Conservation (phyloP, 768 basidiomycete species). For the Tricholoma bakamatsutake region DNA sequence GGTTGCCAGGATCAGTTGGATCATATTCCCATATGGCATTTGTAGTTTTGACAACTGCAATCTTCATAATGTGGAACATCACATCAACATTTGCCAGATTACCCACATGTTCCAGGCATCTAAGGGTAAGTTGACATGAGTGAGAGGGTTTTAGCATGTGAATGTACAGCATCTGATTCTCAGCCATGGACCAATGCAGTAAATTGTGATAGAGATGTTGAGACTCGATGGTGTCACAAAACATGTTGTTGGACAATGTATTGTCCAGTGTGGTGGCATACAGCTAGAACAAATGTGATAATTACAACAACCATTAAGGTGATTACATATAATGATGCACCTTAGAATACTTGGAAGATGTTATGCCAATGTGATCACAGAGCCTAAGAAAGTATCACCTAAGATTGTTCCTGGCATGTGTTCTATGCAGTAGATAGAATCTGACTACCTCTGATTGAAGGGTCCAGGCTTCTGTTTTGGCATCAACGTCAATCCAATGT, state of each 20-base stretch:
- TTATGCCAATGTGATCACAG: conserved; percentile 10
- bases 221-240: conserved; percentile 11
- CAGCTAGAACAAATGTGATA: conserved; percentile 12
- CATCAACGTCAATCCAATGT: no score
- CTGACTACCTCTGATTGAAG: conserved; percentile 17
- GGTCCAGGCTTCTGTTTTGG: conserved; percentile 14
- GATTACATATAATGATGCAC: conserved; percentile 9
- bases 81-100: conserved; percentile 20
- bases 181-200: conserved; percentile 8
- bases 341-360: conserved; percentile 10
- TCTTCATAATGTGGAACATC: no score
- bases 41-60: conserved; percentile 17
- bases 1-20: conserved; percentile 16
- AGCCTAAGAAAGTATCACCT: conserved; percentile 19
- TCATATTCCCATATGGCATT: conserved; percentile 30
- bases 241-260: not conserved
- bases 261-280: conserved; percentile 17
- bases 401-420: conserved; percentile 22
- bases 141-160: not conserved
- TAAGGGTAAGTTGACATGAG: not conserved
- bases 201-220: conserved; percentile 6
- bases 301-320: not conserved
- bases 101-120: conserved; percentile 24
- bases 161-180: conserved; percentile 17
- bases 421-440: conserved; percentile 16